phyloP scores from a whole-genome alignment of 208 protist species.

The Herpetomonas tarakana region DNA sequence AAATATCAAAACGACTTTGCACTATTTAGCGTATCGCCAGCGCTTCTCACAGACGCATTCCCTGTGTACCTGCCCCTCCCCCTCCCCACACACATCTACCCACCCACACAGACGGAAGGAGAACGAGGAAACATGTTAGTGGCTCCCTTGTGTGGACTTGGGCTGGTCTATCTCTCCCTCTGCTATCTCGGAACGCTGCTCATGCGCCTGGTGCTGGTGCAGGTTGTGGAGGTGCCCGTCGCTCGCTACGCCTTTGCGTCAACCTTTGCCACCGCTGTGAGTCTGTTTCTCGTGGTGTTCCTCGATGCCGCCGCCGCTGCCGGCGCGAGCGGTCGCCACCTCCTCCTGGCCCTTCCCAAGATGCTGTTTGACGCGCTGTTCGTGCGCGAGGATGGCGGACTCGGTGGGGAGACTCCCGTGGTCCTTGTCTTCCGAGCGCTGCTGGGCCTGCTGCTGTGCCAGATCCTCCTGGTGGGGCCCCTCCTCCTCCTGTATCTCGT shows the following conservation, averaged over 20 bases:
- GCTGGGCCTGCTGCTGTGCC: not conserved
- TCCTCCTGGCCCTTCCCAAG: not conserved
- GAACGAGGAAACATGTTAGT: not conserved
- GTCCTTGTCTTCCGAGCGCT: not conserved
- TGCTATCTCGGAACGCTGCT: constrained; percentile 31
- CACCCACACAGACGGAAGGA: no score
- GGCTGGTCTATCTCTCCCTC: constrained; percentile 8
- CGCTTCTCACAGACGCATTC: no score
- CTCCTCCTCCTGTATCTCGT: not conserved
- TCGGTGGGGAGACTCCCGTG: not conserved
- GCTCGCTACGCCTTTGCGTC: constrained; percentile 30
- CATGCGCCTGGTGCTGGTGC: constrained; percentile 43
- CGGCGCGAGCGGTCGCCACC: not conserved
- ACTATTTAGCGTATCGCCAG: no score
- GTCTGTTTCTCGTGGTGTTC: constrained; percentile 32
- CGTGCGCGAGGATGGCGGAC: not conserved
- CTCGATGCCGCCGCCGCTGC: constrained; percentile 17
- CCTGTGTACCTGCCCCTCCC: no score
- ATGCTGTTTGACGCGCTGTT: not conserved
- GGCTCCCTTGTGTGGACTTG: not conserved
- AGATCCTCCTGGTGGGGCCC: not conserved
- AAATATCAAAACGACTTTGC: no score
- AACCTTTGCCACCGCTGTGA: constrained; percentile 35
- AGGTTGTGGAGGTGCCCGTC: constrained; percentile 20
- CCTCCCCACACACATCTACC: no score